Evolutionary conservation across 2,329 filamentous ascomycete genomes (phyloP), one percentile per base, ranked within the genome.

Genomic region (Tolypocladium capitatum): DNA sequence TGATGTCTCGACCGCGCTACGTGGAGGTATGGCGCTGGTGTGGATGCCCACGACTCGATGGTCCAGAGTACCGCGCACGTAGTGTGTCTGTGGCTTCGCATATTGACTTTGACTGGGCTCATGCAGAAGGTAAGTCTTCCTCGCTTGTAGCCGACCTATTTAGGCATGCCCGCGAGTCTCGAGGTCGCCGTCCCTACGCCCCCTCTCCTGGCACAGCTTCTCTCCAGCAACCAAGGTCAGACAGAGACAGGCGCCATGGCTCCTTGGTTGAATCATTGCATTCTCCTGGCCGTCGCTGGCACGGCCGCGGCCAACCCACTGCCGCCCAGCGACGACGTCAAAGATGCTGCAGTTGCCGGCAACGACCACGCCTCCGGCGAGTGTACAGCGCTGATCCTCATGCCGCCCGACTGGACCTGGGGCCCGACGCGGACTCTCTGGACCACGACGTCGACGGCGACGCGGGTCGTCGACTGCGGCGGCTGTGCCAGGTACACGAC

Each of bases 391-490:
- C 43, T 32, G 33, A 18, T 55, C 14, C n/a, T 40, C n/a, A 7
- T 49, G 18, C 2, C 46, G 14, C 43, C 42, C 4, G 3, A 27
- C 30, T 53, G 53, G 38, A 56, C 49, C 28, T 49, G 38, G 5
- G 58, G 55, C 2, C 56, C 59, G 5, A 54, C 52, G 0, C 4
- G 10, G 3, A 64, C 62, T 1, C 20, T 57, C n/a, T 63, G 49
- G 49, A 57, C 59, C 1, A 41, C 46, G 2, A 64, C 62, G 0
- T 36, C 45, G 0, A 63, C 62, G 0, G 8, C 20, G 13, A 59
- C 56, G 3, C 20, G 27, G 2, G 30, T 24, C 24, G 31, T 63
- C 27, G 53, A 60, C 50, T 64, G 62, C 53, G 50, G 51, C 16
- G 45, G 32, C 20, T 65, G 62, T 53, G 47, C 42, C 10, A 36